phyloP scores from a whole-genome alignment of 2,329 filamentous ascomycete species.

The Thielaviopsis punctulata region DNA sequence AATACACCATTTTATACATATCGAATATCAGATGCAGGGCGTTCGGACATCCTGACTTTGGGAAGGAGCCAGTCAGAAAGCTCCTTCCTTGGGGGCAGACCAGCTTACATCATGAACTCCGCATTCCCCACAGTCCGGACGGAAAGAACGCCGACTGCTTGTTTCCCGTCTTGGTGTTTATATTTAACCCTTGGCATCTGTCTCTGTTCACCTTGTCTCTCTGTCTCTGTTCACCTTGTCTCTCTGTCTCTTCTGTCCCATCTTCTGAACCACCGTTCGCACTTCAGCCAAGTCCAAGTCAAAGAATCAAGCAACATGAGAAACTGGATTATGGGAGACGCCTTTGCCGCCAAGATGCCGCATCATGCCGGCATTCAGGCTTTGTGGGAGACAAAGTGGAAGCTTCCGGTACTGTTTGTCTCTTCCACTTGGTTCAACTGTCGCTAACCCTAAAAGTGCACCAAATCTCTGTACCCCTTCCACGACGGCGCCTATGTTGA shows the following conservation, averaged over 20 bases:
- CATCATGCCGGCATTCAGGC: slow-evolving; percentile 43
- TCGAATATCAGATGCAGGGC: background rate
- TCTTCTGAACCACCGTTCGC: background rate
- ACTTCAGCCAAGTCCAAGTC: background rate
- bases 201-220: background rate
- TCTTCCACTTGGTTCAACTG: background rate
- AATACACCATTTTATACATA: too few relatives aligned
- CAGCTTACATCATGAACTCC: too few relatives aligned
- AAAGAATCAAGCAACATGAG: background rate
- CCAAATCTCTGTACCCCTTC: slow-evolving; percentile 53
- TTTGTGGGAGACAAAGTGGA: slow-evolving; percentile 65
- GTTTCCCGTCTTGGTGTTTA: too few relatives aligned
- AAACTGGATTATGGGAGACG: slow-evolving; percentile 26
- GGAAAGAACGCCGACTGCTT: too few relatives aligned
- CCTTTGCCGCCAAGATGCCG: slow-evolving; percentile 29
- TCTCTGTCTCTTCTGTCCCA: background rate
- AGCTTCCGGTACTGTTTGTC: slow-evolving; percentile 34
- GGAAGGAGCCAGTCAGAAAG: too few relatives aligned
- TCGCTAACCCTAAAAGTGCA: slow-evolving; percentile 23
- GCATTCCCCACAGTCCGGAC: too few relatives aligned
- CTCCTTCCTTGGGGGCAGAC: too few relatives aligned
- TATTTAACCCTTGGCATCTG: background rate
- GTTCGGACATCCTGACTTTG: background rate
- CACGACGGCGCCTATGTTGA: slow-evolving; percentile 53
- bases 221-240: background rate